Base-by-base conservation (phyloP, 371 early-diverging fungal genomes). In the Capniomyces stellatus region DNA sequence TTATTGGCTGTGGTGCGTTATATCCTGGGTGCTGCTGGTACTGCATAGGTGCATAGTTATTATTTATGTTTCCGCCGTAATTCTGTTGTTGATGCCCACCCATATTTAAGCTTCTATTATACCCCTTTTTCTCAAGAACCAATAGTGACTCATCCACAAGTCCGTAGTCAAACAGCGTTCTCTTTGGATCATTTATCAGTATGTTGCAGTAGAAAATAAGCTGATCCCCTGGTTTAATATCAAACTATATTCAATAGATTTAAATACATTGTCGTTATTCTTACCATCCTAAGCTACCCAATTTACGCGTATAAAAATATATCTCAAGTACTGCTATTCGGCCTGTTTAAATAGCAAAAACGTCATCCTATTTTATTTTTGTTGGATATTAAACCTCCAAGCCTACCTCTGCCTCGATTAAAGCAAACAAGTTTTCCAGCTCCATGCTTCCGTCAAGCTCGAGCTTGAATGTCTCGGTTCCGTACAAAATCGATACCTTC, bases 361-460 rank as follows among this genome's bases (percentile, higher is more conserved):
- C n/a, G n/a, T n/a, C n/a, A n/a, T n/a, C n/a, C n/a, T n/a, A n/a
- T n/a, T n/a, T n/a, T n/a, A n/a, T n/a, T n/a, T n/a, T n/a, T n/a
- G n/a, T n/a, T 15, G 6, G 35, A 35, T 35, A 10, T 35, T 35
- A 15, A 6, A 15, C 10, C 35, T 35, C 35, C 10, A 18, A 29
- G 48, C 62, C 49, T 75, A 87, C 79, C 69, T 89, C 88, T 19
- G 73, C 80, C 63, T 90, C 90, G 23, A 87, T 71, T 15, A 90
- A 71, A 12, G 87, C 89, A 57, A 79, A 75, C 42, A 92, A 68
- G 64, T 85, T 85, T 59, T 82, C 85, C 48, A 89, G 69, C 59
- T 81, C 81, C 78, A 85, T 84, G 60, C 78, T 75, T 12, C 73
- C 75, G 64, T 83, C 82, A 44, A 87, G 78, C 53, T 87, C 87